phyloP scores from a whole-genome alignment of 805 yeast species.

The Candida sithepensis region DNA sequence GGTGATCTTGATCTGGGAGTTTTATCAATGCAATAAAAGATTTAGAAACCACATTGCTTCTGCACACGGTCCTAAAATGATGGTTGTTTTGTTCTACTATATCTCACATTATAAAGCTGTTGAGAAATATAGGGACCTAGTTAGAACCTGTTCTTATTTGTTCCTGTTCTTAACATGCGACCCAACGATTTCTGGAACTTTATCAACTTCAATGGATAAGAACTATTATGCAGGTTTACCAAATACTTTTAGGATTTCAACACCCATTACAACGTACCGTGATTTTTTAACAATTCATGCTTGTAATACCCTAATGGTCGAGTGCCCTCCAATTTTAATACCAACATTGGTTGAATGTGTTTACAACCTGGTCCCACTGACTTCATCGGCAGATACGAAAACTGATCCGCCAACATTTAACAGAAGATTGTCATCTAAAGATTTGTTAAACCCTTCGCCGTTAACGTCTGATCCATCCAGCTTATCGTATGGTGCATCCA shows the following conservation, averaged over 20 bases:
- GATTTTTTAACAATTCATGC: constrained; percentile 60
- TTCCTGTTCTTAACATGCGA: constrained; percentile 44
- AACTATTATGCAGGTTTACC: constrained; percentile 50
- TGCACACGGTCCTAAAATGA: constrained; percentile 46
- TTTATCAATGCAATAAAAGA: constrained; percentile 65
- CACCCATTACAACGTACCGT: constrained; percentile 47
- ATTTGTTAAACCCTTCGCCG: constrained; percentile 5
- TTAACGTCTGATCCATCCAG: constrained; percentile 25
- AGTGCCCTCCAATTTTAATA: constrained; percentile 34
- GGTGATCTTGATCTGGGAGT: constrained; percentile 69
- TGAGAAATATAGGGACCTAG: constrained; percentile 37
- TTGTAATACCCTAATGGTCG: constrained; percentile 37
- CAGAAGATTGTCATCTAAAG: constrained; percentile 14
- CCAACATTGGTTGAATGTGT: constrained; percentile 55
- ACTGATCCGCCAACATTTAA: constrained; percentile 12
- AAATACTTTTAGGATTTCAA: constrained; percentile 38
- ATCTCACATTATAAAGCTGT: constrained; percentile 45
- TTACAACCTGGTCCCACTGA: constrained; percentile 55
- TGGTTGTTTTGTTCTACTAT: constrained; percentile 54
- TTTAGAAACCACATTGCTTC: constrained; percentile 45
- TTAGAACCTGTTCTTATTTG: constrained; percentile 50
- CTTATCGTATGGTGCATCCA: constrained; percentile 49
- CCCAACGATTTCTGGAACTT: constrained; percentile 32
- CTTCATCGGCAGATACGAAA: constrained; percentile 7
- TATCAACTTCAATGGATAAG: constrained; percentile 44